Percentiles rank a stretch among this genome's conserved stretches.
Conservation (phyloP, 306 rosid genomes). For the Alnus rubra region DNA sequence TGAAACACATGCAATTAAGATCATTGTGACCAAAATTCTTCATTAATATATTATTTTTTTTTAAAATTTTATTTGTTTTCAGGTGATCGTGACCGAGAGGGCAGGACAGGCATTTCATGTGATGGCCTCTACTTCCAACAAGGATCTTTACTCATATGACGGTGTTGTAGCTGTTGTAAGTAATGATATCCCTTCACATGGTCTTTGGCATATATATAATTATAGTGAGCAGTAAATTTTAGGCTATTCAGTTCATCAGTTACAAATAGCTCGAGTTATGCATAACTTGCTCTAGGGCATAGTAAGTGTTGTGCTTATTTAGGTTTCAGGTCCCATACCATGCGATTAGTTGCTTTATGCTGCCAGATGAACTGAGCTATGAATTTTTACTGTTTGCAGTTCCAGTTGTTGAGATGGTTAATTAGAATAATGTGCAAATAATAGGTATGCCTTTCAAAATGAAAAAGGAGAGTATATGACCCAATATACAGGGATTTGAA, state of each 20-base stretch:
- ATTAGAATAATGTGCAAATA: too few species aligned
- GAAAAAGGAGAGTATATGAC: not conserved
- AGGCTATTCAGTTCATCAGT: slow-evolving; percentile 1
- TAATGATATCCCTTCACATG: slow-evolving; percentile 29
- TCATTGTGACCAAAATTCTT: slow-evolving; percentile 18
- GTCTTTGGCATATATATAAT: slow-evolving; percentile 18
- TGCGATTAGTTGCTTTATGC: too few species aligned
- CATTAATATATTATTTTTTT: slow-evolving; percentile 12
- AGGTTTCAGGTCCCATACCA: not conserved
- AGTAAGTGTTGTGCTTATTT: not conserved
- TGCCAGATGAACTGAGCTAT: too few species aligned
- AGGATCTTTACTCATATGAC: slow-evolving; percentile 76
- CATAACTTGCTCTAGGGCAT: not conserved
- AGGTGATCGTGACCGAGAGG: slow-evolving; percentile 89
- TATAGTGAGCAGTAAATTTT: not conserved
- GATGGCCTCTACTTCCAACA: slow-evolving; percentile 62
- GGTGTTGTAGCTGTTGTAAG: slow-evolving; percentile 93
- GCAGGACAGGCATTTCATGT: slow-evolving; percentile 79
- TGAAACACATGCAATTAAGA: slow-evolving; percentile 13
- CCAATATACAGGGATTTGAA: not conserved
- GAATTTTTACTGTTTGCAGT: too few species aligned
- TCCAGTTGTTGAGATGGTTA: too few species aligned
- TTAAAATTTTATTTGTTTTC: slow-evolving; percentile 6
- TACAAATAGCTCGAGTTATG: slow-evolving; percentile 13
- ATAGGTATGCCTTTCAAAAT: not conserved